A percentile compares a stretch with the other conserved stretches of the same genome.
Evolutionary conservation across 1,139 yeast genomes (phyloP).

Genomic region (Arxiozyma telluris): DNA sequence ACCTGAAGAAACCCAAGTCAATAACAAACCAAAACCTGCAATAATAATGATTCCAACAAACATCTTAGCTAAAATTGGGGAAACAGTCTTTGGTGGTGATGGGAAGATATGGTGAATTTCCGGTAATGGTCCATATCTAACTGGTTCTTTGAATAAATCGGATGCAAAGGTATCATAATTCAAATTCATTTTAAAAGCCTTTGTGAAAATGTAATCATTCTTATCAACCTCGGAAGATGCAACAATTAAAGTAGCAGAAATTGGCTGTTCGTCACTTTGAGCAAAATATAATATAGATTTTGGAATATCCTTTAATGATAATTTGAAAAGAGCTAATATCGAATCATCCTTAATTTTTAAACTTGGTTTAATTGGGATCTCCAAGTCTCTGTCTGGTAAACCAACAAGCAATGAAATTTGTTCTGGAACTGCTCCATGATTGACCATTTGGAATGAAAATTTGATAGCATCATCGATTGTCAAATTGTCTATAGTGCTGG

Average conservation of each 20-base stretch:
- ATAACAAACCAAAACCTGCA: constrained; percentile 38
- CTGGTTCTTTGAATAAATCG: constrained; percentile 10
- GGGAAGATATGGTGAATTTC: constrained; percentile 68
- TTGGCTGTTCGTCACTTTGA: constrained; percentile 4
- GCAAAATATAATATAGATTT: constrained; percentile 10
- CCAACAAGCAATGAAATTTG: constrained; percentile 21
- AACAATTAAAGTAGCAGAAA: constrained; percentile 13
- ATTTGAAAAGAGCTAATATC: constrained; percentile 7
- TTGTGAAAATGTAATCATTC: constrained; percentile 1
- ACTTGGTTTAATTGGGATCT: constrained; percentile 12
- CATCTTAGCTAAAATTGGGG: constrained; percentile 44
- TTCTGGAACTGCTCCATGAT: constrained; percentile 12
- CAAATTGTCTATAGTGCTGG: constrained; percentile 5
- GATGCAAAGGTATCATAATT: background rate
- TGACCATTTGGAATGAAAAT: constrained; percentile 14
- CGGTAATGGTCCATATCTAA: constrained; percentile 31
- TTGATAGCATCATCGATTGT: constrained; percentile 11
- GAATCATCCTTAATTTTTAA: constrained; percentile 6
- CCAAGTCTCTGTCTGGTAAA: constrained; percentile 15
- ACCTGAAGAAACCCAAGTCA: constrained; percentile 41
- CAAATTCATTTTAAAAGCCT: constrained; percentile 11
- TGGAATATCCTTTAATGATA: constrained; percentile 9
- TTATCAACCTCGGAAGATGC: constrained; percentile 8
- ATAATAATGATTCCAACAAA: constrained; percentile 42
- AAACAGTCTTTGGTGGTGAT: constrained; percentile 46